Evolutionary conservation across 2,329 filamentous ascomycete species (phyloP).

Genomic region (Pseudocercospora fijiensis): DNA sequence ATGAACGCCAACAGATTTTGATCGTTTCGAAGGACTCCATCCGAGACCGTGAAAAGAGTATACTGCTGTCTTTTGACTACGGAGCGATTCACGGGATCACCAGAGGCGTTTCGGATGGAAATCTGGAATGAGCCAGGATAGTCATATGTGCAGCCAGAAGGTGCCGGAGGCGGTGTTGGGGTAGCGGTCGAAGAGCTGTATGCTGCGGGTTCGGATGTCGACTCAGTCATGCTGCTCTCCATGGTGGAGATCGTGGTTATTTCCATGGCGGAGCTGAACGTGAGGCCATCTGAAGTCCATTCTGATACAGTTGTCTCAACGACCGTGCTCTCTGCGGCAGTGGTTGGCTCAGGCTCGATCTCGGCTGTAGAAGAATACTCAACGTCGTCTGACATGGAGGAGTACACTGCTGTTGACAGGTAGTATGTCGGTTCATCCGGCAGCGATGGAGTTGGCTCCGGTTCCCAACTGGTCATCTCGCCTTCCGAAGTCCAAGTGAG

Average conservation of each 20-base stretch:
- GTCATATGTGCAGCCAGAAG: not conserved
- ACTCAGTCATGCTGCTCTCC: not conserved
- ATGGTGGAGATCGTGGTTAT: not conserved
- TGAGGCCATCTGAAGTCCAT: conserved; percentile 10
- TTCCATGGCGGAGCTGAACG: conserved; percentile 6
- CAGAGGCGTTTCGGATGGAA: not conserved
- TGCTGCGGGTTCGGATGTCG: not conserved
- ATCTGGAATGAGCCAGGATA: not conserved
- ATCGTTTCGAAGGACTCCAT: not conserved
- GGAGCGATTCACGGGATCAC: not conserved
- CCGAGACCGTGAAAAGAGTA: not conserved
- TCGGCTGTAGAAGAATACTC: not conserved
- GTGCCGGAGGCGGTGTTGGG: not conserved
- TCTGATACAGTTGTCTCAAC: not conserved
- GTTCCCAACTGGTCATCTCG: not conserved
- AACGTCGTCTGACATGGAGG: not conserved
- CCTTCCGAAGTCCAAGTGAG: conserved; percentile 5
- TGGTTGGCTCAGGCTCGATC: not conserved
- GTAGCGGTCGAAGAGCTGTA: not conserved
- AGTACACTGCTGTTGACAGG: not conserved
- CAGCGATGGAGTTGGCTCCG: not conserved
- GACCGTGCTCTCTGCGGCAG: conserved; percentile 1
- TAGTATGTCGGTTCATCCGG: not conserved
- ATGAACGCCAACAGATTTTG: not conserved
- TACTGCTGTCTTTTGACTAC: not conserved